Evolutionary conservation across 345 rosid genomes (phyloP), one percentile per base, ranked within the genome.

Genomic region (Salix arbutifolia): DNA sequence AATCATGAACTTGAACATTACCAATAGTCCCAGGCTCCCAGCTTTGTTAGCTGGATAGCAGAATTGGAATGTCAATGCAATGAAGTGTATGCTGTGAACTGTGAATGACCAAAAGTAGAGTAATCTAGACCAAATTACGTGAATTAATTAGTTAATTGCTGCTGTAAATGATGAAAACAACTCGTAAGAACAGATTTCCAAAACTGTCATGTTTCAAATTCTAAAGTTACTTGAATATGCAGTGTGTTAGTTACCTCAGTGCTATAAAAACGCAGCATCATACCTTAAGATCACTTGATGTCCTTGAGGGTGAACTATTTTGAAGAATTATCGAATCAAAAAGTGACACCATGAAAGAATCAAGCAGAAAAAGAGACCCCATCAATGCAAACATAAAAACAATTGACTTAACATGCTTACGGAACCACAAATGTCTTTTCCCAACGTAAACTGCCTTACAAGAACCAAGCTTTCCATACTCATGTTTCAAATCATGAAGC

Each of bases 341-440:
- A 72, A 93, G 30, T 18, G 96, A 89, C 40, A 90, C 87, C 89
- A 89, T 69, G 65, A 90, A 74, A 46, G 94, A 84, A 85, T 93
- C 99, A 66, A 91, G 85, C 79, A 88, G 65, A 82, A 91, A 83
- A 68, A 93, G 75, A 68, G 88, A 86, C 72, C 82, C 77, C 69
- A 87, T 71, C 76, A 87, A 77, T 6, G 79, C 77, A 42, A 96
- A 76, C 84, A 87, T 80, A 40, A 79, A 77, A 77, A 83, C 83
- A 74, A 90, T 72, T 0, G 86, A 86, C 79, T 80, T 78, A 60
- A 84, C 80, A 83, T 91, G 84, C 78, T 70, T 83, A 42, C 78
- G 87, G 76, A 90, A 83, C 92, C 90, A 90, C 31, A 52, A 38
- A 25, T 88, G 88, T 81, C 86, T 90, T 74, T 89, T 93, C 81